Base-by-base conservation (phyloP, 2,329 filamentous ascomycete species). In the Botryosphaeria agaves region DNA sequence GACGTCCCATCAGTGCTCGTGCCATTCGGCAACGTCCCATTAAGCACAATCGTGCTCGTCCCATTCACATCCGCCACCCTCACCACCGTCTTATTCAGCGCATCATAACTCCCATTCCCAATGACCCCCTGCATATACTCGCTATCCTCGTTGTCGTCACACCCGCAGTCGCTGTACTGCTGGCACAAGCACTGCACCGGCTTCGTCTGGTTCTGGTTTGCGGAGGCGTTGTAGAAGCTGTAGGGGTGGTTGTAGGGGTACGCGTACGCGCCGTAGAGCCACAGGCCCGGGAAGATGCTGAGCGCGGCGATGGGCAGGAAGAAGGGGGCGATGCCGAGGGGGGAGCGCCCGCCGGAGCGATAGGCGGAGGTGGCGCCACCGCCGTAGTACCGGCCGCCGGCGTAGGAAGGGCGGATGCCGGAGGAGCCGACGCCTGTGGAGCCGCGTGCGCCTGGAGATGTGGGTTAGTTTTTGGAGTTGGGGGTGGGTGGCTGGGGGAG, bases 11-110 rank as follows among this genome's bases (percentile, higher is more conserved):
- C 36, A 1, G 64, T 60, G 0, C 69, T 74, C 1, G 74, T 78
- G 29, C 69, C 71, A 40, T 78, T 76, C 18, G 73, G 68, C 3
- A 87, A 56, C 0, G 76, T 79, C n/a, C 81, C 81, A 47, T 84
- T 83, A 47, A 87, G 56, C 18, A 80, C 58, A 21, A 89, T 64
- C 1, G 69, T 75, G 3, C 47, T 45, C 1, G 64, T 76, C 29
- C 71, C 71, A 33, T 80, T 74, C 36, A 76, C 63, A 31, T 62
- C 53, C 2, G 64, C 68, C 1, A 85, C 65, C 8, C 59, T 64
- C 33, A 81, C 64, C 2, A 82, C 40, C 1, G 60, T 62, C 41
- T 69, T 62, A 55, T 83, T 75, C 31, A 79, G 56, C 3, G 47
- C 53, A 3, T 47, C 45, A 39, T 73, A 73, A 37, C 62, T 71